Percentiles rank a stretch among this genome's conserved stretches.
phyloP scores from a whole-genome alignment of 331 rosid species.

The Pyracantha coccinea region DNA sequence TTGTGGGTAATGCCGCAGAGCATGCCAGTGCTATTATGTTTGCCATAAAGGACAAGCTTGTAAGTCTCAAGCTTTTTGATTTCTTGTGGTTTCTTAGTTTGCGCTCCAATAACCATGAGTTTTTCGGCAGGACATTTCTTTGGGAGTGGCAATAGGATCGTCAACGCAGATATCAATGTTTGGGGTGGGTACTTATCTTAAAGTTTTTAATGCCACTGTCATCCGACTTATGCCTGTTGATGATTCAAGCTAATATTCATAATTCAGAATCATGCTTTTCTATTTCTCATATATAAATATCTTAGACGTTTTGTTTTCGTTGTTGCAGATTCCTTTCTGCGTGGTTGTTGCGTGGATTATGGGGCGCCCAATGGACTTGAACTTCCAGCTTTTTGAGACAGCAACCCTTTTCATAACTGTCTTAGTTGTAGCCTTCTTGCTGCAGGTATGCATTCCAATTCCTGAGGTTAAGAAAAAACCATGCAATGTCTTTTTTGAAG shows the following conservation, averaged over 20 bases:
- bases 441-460: slow-evolving; percentile 52
- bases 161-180: slow-evolving; percentile 82
- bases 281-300: slow-evolving; percentile 1
- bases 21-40: slow-evolving; percentile 84
- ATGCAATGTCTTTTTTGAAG: no score
- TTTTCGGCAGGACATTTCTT: slow-evolving; percentile 58
- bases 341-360: slow-evolving; percentile 69
- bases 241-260: not conserved
- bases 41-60: slow-evolving; percentile 92
- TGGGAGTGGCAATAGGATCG: slow-evolving; percentile 86
- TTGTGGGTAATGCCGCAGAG: slow-evolving; percentile 84
- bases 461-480: not conserved
- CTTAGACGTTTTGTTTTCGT: slow-evolving; percentile 6
- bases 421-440: slow-evolving; percentile 66
- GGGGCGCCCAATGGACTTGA: slow-evolving; percentile 68
- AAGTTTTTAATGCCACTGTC: not conserved
- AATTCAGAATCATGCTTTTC: not conserved
- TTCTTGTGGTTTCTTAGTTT: not conserved
- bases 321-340: slow-evolving; percentile 72
- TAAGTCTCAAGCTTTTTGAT: slow-evolving; percentile 21
- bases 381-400: slow-evolving; percentile 80
- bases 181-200: slow-evolving; percentile 38
- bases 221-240: not conserved
- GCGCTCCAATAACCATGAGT: not conserved
- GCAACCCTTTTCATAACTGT: slow-evolving; percentile 67